phyloP scores from a whole-genome alignment of 2,329 filamentous ascomycete species.

The Arthrinium puccinioides region DNA sequence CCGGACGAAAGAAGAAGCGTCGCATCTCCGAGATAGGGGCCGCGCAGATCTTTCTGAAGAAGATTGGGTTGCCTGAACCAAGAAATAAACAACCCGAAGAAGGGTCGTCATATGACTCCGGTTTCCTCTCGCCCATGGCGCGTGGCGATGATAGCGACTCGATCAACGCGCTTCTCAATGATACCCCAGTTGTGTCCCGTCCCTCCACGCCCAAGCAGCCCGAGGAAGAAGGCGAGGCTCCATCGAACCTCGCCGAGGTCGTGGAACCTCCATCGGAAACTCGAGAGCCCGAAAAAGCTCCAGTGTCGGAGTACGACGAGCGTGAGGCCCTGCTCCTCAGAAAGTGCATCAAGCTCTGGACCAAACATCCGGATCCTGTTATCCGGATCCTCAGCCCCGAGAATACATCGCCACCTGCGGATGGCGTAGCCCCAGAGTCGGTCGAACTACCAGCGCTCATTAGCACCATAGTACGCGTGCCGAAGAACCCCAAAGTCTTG shows the following conservation, averaged over 20 bases:
- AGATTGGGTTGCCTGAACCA: conserved; percentile 43
- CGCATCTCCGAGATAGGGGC: conserved; percentile 76
- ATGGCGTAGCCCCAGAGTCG: conserved; percentile 46
- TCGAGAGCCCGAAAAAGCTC: conserved; percentile 24
- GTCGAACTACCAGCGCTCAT: conserved; percentile 56
- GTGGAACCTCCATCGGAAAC: conserved; percentile 4
- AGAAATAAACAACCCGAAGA: conserved; percentile 23
- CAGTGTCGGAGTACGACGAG: conserved; percentile 36
- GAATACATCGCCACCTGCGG: conserved; percentile 62
- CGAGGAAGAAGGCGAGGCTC: conserved; percentile 1
- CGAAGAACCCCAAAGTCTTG: conserved; percentile 73
- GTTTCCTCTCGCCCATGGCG: conserved; percentile 17
- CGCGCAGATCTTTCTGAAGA: conserved; percentile 58
- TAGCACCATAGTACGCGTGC: conserved; percentile 67
- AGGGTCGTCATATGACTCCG: conserved; percentile 28
- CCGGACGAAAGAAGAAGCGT: conserved; percentile 63
- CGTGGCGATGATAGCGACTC: conserved; percentile 38
- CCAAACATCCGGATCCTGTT: conserved; percentile 48
- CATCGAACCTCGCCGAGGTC: neutral
- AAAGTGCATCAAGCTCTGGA: conserved; percentile 60
- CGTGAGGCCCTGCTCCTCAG: conserved; percentile 39
- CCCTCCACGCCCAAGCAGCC: conserved; percentile 20
- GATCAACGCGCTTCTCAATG: conserved; percentile 51
- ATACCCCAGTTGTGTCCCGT: conserved; percentile 47
- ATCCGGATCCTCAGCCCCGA: conserved; percentile 47